Base-by-base conservation (phyloP, 768 basidiomycete species). In the Trichaptum fuscoviolaceum region DNA sequence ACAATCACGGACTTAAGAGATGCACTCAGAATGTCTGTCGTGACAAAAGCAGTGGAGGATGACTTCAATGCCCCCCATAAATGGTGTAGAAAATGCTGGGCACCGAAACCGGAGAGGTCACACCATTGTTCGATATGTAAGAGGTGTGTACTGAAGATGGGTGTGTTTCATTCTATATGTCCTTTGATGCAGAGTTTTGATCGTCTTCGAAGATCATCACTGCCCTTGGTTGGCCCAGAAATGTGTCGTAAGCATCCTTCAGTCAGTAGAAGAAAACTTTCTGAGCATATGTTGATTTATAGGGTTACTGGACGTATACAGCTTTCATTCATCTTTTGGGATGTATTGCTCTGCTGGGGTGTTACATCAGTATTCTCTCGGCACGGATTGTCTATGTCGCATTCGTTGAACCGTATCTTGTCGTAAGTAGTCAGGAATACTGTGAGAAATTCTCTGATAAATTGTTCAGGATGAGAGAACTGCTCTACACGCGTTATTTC, bases 271-370 rank as follows among this genome's bases (percentile, higher is more conserved):
- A 30, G n/a, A 18, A 52, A 25, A 42, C 36, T 52, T 30, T 35
- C 27, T 58, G 58, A 18, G 27, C 26, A 24, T n/a, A n/a, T 10
- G 25, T 30, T 26, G 17, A 25, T 12, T 68, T 35, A 35, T 61
- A 93, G 92, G 92, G 92, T 2, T 86, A 92, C 76, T 82, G 92
- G 73, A 94, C 90, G 57, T 93, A 94, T 74, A 87, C 91, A 8
- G 86, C 92, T 6, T 95, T 93, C 73, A 78, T 94, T 63, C 91
- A 93, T 75, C 91, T 94, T 73, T 80, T 94, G 63, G 78, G 81
- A 35, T 87, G 83, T 69, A 74, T 89, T 59, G 88, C 87, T 9
- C 70, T 89, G 7, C 82, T 92, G 57, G 80, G 91, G 17, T 68
- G 81, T 18, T 91, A 94, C 73, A 77, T 90, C 52, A 82, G 84